A percentile compares a stretch with the other conserved stretches of the same genome.
Evolutionary conservation across 352 stramenopile genomes (phyloP).

Genomic region (Globisporangium heterothallicum): DNA sequence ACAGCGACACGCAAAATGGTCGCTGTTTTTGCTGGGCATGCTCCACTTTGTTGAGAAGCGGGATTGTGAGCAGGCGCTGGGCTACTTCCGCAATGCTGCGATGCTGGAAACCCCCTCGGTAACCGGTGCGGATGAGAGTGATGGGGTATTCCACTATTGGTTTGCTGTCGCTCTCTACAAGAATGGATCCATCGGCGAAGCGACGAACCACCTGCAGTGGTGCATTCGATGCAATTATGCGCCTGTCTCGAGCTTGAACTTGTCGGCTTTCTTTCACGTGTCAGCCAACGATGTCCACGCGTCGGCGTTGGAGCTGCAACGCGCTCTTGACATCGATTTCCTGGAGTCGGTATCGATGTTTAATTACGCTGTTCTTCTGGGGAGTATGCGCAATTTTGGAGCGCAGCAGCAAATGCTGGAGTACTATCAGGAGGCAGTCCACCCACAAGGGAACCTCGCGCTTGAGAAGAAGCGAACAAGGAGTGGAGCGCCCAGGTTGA

Average conservation of each 20-base stretch:
- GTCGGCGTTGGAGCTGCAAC: conserved; percentile 40
- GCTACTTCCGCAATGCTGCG: conserved; percentile 21
- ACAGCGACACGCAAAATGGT: conserved; percentile 12
- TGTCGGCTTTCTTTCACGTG: conserved; percentile 42
- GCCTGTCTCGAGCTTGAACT: conserved; percentile 37
- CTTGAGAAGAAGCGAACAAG: conserved; percentile 16
- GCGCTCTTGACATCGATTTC: conserved; percentile 52
- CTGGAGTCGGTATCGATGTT: conserved; percentile 42
- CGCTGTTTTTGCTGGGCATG: conserved; percentile 42
- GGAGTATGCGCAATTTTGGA: conserved; percentile 32
- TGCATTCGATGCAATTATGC: conserved; percentile 47
- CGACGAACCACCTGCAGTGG: conserved; percentile 26
- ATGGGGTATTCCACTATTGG: conserved; percentile 47
- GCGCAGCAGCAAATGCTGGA: conserved; percentile 61
- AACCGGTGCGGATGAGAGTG: not conserved
- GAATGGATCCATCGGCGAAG: conserved; percentile 14
- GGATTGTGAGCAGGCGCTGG: conserved; percentile 22
- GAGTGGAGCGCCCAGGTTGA: not conserved
- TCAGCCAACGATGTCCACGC: conserved; percentile 40
- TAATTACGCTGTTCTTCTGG: conserved; percentile 68
- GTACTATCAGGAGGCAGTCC: conserved; percentile 20
- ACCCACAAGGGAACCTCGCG: not conserved
- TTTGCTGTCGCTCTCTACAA: conserved; percentile 40
- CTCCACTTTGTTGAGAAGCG: conserved; percentile 21
- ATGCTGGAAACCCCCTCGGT: conserved; percentile 1